Evolutionary conservation across 192 early-diverging fungal genomes (phyloP), one percentile per base, ranked within the genome.

Genomic region (Backusella australiensis): DNA sequence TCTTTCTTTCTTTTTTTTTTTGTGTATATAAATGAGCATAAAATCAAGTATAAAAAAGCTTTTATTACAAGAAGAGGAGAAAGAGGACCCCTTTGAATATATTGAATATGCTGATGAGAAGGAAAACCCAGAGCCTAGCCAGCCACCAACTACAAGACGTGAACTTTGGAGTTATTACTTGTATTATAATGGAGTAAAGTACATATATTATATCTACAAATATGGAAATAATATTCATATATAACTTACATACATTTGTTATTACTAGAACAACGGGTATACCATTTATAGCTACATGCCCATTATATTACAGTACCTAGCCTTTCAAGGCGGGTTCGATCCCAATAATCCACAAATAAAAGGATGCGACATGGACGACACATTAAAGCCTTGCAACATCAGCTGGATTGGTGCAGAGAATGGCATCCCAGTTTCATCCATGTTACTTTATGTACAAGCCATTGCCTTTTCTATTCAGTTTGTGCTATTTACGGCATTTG

Each of bases 161-260:
- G 80, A 81, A 38, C 35, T 81, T 35, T 81, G 75, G 75, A 65
- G 71, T 36, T 81, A 81, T 69, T 81, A 81, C 41, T 59, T 77
- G 34, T 81, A 77, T 65, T 81, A 81, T 72, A 81, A 81, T 38
- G 80, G 80, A 39, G 77, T 67, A 67, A 67, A 35, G 23, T 63
- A 41, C 21, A 63, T 14, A 23, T 34, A 73, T 35, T 23, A 19
- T 23, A 19, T 38, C 6, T 72, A 23, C 21, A 23, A 21, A 44
- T 53, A 71, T 59, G 46, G 46, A 49, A 49, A 49, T 36, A 19
- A 49, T 49, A 44, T 14, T 14, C 12, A 44, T 9, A 72, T 7
- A 9, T 46, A 23, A 65, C 44, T 29, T 46, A 19, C 56, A 75
- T 32, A 6, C 34, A 35, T 65, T 32, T 29, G 32, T 32, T 67